Conservation (phyloP, 306 rosid species). For the Prunus armeniaca region DNA sequence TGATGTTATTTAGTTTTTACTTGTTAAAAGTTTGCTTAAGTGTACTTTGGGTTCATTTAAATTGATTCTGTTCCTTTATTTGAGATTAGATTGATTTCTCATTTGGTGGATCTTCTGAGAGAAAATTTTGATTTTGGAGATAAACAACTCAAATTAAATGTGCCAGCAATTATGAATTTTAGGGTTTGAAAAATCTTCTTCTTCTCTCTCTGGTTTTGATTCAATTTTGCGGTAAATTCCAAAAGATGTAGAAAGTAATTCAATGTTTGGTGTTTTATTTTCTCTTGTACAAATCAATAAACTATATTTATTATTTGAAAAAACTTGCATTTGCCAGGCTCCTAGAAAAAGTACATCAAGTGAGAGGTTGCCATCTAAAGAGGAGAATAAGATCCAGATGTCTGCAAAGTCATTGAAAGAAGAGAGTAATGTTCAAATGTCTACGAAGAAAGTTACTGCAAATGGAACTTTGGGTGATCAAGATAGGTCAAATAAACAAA, state of each 20-base stretch:
- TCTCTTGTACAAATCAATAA: not conserved
- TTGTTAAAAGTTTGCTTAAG: constrained; percentile 8
- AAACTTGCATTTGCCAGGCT: constrained; percentile 42
- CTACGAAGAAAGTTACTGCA: constrained; percentile 51
- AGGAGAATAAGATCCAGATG: constrained; percentile 55
- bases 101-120: constrained; percentile 2
- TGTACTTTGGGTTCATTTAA: not conserved
- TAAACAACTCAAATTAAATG: not conserved
- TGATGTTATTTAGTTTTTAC: constrained; percentile 9
- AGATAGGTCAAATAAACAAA: constrained; percentile 52
- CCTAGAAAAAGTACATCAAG: constrained; percentile 76
- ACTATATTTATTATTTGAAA: constrained; percentile 19
- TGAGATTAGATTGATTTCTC: not conserved
- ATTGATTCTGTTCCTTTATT: not conserved
- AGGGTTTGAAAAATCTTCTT: not conserved
- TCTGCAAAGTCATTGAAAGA: constrained; percentile 53
- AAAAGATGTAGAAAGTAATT: not conserved
- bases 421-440: constrained; percentile 50
- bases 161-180: not conserved
- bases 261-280: not conserved
- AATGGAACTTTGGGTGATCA: constrained; percentile 58
- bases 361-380: constrained; percentile 65
- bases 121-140: not conserved
- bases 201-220: not conserved
- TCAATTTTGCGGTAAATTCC: not conserved